phyloP scores from a whole-genome alignment of 108 stramenopile genomes.

The Schizochytrium sp. region DNA sequence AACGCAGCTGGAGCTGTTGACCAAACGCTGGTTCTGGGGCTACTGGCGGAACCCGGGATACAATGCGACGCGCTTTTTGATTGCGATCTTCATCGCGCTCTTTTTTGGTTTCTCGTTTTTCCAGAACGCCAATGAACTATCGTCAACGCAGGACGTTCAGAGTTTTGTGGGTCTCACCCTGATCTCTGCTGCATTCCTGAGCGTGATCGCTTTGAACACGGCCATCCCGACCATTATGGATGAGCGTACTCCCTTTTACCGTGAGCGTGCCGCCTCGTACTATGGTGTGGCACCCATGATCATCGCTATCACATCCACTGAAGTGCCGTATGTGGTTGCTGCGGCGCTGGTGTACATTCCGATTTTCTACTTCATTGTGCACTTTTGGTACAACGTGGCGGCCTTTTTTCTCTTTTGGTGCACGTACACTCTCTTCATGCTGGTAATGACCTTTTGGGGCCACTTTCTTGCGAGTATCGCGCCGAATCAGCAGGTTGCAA shows the following conservation, averaged over 20 bases:
- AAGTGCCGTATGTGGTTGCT: neutral
- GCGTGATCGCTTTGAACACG: constrained; percentile 36
- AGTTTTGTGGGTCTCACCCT: neutral
- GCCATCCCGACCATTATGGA: constrained; percentile 42
- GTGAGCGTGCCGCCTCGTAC: constrained; percentile 50
- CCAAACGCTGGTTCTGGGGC: neutral
- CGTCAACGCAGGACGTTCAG: neutral
- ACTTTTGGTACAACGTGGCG: neutral
- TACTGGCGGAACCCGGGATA: constrained; percentile 24
- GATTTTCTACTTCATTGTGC: constrained; percentile 16
- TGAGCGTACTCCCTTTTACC: constrained; percentile 49
- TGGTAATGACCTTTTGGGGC: neutral
- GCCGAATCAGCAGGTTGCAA: neutral
- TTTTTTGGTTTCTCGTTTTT: constrained; percentile 17
- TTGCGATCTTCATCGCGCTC: neutral
- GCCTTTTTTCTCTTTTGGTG: neutral
- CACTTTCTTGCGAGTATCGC: neutral
- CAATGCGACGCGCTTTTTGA: neutral
- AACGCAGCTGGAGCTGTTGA: neutral
- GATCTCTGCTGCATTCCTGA: neutral
- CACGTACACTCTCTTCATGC: neutral
- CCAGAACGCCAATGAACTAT: neutral
- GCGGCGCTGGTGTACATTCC: neutral
- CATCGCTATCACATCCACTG: neutral
- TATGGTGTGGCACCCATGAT: neutral